Evolutionary conservation across 805 yeast genomes (phyloP).

Genomic region (Hanseniaspora thailandica): DNA sequence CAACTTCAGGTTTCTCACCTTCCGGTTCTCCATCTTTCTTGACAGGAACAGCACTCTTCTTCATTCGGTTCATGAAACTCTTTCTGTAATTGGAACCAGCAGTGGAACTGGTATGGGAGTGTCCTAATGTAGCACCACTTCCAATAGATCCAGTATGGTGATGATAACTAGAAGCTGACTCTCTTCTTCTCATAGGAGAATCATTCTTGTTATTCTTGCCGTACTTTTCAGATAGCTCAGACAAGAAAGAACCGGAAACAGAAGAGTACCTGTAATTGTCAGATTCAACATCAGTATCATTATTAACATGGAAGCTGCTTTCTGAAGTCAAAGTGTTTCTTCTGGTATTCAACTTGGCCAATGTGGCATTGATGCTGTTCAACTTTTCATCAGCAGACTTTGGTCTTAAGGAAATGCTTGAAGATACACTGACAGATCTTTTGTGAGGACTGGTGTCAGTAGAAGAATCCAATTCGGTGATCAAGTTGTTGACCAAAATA

Average conservation of each 20-base stretch:
- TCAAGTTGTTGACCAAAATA: conserved; percentile 3
- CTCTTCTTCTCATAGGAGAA: neutral
- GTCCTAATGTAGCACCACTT: neutral
- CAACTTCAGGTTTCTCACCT: neutral
- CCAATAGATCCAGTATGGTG: neutral
- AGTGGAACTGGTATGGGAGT: neutral
- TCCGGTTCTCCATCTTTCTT: neutral
- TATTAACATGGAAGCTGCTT: neutral
- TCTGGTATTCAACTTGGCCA: conserved; percentile 9
- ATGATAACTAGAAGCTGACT: neutral
- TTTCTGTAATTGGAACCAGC: conserved; percentile 19
- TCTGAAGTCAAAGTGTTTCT: neutral
- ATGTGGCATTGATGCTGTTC: conserved; percentile 11
- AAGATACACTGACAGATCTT: conserved; percentile 2
- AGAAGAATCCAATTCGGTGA: neutral
- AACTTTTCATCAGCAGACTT: conserved; percentile 7
- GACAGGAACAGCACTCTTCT: conserved; percentile 20
- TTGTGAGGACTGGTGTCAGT: neutral
- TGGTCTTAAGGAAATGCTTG: neutral
- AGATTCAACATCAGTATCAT: conserved; percentile 11
- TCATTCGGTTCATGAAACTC: conserved; percentile 26
- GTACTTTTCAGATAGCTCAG: conserved; percentile 27
- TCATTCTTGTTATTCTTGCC: conserved; percentile 7
- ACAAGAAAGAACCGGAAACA: conserved; percentile 23
- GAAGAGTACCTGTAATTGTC: conserved; percentile 14